Evolutionary conservation across 768 basidiomycete genomes (phyloP), one percentile per base, ranked within the genome.

Genomic region (Lentinus brumalis): DNA sequence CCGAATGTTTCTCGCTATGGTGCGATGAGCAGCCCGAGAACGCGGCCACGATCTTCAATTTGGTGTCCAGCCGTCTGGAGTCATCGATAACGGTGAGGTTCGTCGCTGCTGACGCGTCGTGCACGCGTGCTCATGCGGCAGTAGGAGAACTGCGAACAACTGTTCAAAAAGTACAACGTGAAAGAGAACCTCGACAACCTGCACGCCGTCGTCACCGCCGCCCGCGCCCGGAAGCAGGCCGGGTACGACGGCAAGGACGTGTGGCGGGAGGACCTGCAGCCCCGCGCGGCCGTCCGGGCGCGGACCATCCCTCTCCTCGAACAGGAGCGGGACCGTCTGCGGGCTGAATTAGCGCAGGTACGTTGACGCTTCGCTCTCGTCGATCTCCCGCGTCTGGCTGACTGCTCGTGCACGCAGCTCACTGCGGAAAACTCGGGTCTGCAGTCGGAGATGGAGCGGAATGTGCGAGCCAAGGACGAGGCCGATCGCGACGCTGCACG

Each of bases 51-150:
- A 69, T 74, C 40, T 74, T 70, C 68, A 86, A 86, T 57, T 84
- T 83, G 16, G 84, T 92, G 16, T 85, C 89, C 5, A 79, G 84
- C 62, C 88, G 89, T 56, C 87, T 91, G 67, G 89, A 92, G 65
- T 80, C 83, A 12, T 80, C 85, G 53, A 87, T 84, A 73, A 79
- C 72, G 56, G 73, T 66, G 57, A 59, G 68, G 57, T 8, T 14
- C 38, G 7, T n/a, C 35, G 16, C 46, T 3, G 1, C 2, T 57
- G 35, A 26, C n/a, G 35, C 32, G n/a, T n/a, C 32, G 26, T 46
- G 57, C 1, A 8, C 10, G 16, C 47, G 38, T 21, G 46, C 12
- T n/a, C 16, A 3, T 8, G 26, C 2, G 15, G 14, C 55, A 12
- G 29, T 40, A 91, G 89, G 81, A 82, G 40, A 83, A 86, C 61